Base-by-base conservation (phyloP, 1,139 yeast species). In the Protomyces macrosporus region DNA sequence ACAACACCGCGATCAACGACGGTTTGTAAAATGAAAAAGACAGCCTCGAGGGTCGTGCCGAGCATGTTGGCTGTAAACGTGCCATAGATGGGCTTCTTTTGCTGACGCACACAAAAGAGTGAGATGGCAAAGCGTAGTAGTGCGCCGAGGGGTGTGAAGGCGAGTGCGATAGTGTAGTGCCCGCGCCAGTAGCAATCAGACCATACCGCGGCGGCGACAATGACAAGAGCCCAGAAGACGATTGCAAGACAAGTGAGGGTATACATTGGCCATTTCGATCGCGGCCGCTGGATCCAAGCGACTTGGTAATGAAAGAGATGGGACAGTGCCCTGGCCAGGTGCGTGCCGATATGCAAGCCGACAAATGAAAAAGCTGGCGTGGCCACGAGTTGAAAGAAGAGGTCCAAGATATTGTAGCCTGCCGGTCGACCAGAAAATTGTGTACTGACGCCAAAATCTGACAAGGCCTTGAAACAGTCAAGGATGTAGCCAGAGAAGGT, bases 401-500 rank as follows among this genome's bases (percentile, higher is more conserved):
- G 72, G 7, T 69, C 71, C 66, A 89, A 84, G 5, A 88, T 83
- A 0, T 96, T 95, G 72, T 89, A 90, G 0, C 90, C 97, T 4
- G 83, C 34, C 4, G 69, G 65, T 5, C 71, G 78, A 68, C 84
- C 85, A 0, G 88, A 45, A 9, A 65, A 63, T 0, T 50, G 71
- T 1, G 82, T 72, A 72, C 85, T 80, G 1, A 85, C 79, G 30
- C 48, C 48, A 30, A 14, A 42, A 10, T 42, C 32, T 5, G 48
- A 42, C 3, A 87, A 76, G 55, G 79, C 77, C 54, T 79, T 75
- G 71, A 88, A 87, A 3, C 82, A 74, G 67, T 87, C 93, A 12
- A 86, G 71, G 48, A 90, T 79, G 67, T 87, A 77, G 0, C 93
- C 78, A 3, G 96, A 87, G 70, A 89, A 90, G 0, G 97, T 88